Percentiles rank a stretch among this genome's conserved stretches.
Evolutionary conservation across 345 rosid genomes (phyloP).

Genomic region (Garcia nutans): DNA sequence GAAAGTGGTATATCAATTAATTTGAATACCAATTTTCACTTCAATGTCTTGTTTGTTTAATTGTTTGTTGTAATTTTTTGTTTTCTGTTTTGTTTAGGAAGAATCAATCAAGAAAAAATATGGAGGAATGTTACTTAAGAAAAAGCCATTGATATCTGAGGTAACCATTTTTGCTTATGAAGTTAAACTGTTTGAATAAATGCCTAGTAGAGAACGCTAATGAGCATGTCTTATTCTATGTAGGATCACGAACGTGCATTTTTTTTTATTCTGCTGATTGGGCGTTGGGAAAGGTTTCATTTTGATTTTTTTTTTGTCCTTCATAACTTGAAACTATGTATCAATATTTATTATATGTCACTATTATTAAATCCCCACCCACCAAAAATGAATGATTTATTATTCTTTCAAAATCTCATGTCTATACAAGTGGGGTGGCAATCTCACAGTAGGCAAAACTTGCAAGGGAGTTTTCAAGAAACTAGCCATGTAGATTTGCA

Average conservation of each 20-base stretch:
- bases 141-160: constrained; percentile 77
- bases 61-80: background rate
- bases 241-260: constrained; percentile 88
- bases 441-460: too few species aligned
- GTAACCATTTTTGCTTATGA: constrained; percentile 23
- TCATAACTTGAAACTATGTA: background rate
- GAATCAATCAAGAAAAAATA: constrained; percentile 63
- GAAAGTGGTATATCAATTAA: constrained; percentile 38
- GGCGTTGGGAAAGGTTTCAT: constrained; percentile 79
- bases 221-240: constrained; percentile 18
- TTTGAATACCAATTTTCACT: background rate
- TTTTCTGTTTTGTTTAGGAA: constrained; percentile 40
- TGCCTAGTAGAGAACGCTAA: background rate
- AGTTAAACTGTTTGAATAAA: background rate
- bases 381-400: too few species aligned
- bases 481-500: too few species aligned
- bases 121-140: constrained; percentile 67
- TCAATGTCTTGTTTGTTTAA: background rate
- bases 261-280: constrained; percentile 94
- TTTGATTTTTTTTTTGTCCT: background rate
- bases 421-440: too few species aligned
- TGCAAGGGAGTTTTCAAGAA: too few species aligned
- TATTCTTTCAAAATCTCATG: too few species aligned
- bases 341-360: too few species aligned
- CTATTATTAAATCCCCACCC: too few species aligned